Percentiles rank a stretch among this genome's conserved stretches.
These are phyloP conservation scores for Toxicodendron radicans DNA, from an alignment of 345 rosid genomes.

Conservation along the genomic window DNA sequence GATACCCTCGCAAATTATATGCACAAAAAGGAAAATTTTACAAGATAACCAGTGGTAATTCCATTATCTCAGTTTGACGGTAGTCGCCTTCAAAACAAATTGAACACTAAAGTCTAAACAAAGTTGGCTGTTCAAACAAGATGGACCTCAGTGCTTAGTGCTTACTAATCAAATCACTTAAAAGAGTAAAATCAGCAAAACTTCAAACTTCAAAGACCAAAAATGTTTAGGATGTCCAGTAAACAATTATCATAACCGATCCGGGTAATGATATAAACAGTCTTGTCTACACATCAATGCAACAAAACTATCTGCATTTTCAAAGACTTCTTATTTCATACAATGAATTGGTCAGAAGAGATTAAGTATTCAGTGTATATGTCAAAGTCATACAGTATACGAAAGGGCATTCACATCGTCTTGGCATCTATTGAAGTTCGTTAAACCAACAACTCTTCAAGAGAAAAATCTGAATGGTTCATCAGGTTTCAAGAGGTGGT, in stretches of 20 bases:
- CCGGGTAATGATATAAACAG: not conserved
- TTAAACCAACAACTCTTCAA: conserved; percentile 17
- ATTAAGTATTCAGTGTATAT: conserved; percentile 14
- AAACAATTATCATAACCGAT: not conserved
- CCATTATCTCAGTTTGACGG: no score
- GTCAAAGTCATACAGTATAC: conserved; percentile 21
- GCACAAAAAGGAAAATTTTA: no score
- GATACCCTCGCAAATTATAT: no score
- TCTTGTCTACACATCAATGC: conserved; percentile 8
- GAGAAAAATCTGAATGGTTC: conserved; percentile 16
- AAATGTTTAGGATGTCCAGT: not conserved
- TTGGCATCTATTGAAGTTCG: conserved; percentile 22
- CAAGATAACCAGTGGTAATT: no score
- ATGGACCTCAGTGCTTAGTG: not conserved
- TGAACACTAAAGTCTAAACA: not conserved
- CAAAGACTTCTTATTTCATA: conserved; percentile 27
- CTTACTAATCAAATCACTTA: not conserved
- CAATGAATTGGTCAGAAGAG: conserved; percentile 31
- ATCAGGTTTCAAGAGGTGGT: conserved; percentile 18
- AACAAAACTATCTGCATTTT: conserved; percentile 19
- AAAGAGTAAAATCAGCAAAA: not conserved
- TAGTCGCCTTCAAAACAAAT: not conserved
- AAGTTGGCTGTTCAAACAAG: not conserved
- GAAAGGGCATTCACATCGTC: conserved; percentile 20
- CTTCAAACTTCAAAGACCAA: not conserved